Evolutionary conservation across 352 stramenopile genomes (phyloP).

Genomic region (Thalassiosira exigua): DNA sequence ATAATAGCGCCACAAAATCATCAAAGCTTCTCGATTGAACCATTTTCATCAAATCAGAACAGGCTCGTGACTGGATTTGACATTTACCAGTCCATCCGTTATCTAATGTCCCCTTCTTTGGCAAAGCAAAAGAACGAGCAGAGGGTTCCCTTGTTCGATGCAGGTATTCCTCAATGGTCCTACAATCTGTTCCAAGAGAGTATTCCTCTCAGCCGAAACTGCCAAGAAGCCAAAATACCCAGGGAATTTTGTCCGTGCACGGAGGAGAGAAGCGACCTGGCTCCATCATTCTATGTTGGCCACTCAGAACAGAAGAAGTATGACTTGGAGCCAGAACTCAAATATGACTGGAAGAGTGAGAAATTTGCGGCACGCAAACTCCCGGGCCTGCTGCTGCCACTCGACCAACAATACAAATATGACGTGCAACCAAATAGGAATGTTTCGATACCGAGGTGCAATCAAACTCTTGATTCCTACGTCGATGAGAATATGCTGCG

Average conservation of each 20-base stretch:
- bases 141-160: constrained; percentile 9
- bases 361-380: constrained; percentile 26
- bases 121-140: constrained; percentile 6
- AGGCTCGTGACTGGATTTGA: constrained; percentile 59
- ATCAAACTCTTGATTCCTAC: constrained; percentile 20
- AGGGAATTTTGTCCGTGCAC: constrained; percentile 34
- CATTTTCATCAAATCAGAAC: constrained; percentile 56
- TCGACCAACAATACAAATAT: constrained; percentile 12
- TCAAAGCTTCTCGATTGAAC: constrained; percentile 27
- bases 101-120: constrained; percentile 36
- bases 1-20: constrained; percentile 57
- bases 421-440: constrained; percentile 8
- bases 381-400: neutral
- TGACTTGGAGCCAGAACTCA: neutral
- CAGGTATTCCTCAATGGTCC: constrained; percentile 48
- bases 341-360: constrained; percentile 27
- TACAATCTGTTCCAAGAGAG: constrained; percentile 48
- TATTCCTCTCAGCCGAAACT: constrained; percentile 37
- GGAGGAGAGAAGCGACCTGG: constrained; percentile 24
- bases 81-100: constrained; percentile 59
- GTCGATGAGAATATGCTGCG: constrained; percentile 18
- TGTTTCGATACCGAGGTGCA: constrained; percentile 14
- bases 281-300: constrained; percentile 36
- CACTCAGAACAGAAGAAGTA: constrained; percentile 18
- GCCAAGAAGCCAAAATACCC: constrained; percentile 50